Evolutionary conservation across 805 yeast species (phyloP).

Genomic region (Candida coleopterorum): DNA sequence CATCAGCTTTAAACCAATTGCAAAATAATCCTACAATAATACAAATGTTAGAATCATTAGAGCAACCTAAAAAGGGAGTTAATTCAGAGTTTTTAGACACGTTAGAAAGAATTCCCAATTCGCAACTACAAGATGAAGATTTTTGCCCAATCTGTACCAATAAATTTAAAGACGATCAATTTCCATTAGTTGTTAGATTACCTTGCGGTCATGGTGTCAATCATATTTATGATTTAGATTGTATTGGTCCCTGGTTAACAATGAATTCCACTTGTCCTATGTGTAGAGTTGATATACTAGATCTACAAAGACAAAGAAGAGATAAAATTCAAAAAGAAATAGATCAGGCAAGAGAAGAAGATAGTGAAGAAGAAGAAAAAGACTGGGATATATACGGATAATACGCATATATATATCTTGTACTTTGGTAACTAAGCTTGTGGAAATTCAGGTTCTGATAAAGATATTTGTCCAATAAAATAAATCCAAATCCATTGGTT

Average conservation of each 20-base stretch:
- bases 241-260: slow-evolving; percentile 85
- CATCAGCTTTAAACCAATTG: slow-evolving; percentile 27
- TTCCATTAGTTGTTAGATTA: slow-evolving; percentile 73
- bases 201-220: slow-evolving; percentile 48
- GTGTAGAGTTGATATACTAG: slow-evolving; percentile 70
- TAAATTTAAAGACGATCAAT: slow-evolving; percentile 62
- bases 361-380: slow-evolving; percentile 47
- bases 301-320: slow-evolving; percentile 24
- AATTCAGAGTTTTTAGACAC: slow-evolving; percentile 68
- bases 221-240: slow-evolving; percentile 84
- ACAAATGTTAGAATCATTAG: slow-evolving; percentile 6
- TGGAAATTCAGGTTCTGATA: slow-evolving; percentile 30
- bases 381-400: slow-evolving; percentile 80
- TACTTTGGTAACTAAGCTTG: too few relatives aligned
- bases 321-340: slow-evolving; percentile 32
- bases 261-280: slow-evolving; percentile 76
- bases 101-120: slow-evolving; percentile 57
- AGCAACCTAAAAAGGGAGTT: slow-evolving; percentile 44
- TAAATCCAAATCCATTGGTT: too few relatives aligned
- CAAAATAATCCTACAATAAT: slow-evolving; percentile 24
- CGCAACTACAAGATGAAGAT: slow-evolving; percentile 34
- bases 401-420: too few relatives aligned
- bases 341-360: slow-evolving; percentile 34
- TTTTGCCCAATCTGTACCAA: slow-evolving; percentile 87
- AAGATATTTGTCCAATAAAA: too few relatives aligned